Evolutionary conservation across 2,329 filamentous ascomycete species (phyloP).

Genomic region (Fusarium sp.): DNA sequence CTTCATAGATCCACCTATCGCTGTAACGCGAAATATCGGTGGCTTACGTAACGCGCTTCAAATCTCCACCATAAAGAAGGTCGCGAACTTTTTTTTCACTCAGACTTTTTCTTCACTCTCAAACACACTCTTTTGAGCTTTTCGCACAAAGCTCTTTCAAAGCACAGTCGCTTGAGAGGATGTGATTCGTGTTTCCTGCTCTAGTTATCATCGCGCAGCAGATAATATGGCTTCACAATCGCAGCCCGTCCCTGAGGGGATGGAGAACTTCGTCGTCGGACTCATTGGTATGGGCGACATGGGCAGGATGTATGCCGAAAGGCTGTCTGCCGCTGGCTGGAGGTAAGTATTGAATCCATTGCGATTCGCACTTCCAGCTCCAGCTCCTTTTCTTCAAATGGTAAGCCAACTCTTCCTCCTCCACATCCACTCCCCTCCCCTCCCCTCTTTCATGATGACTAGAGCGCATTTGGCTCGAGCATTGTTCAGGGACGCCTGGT

Average conservation of each 20-base stretch:
- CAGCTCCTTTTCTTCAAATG: slow-evolving; percentile 18
- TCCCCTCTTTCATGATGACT: slow-evolving; percentile 82
- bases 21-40: slow-evolving; percentile 30
- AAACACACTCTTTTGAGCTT: slow-evolving; percentile 22
- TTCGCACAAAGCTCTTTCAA: slow-evolving; percentile 14
- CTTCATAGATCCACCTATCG: slow-evolving; percentile 36
- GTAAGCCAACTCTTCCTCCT: slow-evolving; percentile 34
- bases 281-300: slow-evolving; percentile 99
- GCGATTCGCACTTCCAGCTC: slow-evolving; percentile 17
- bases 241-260: slow-evolving; percentile 50
- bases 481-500: slow-evolving; percentile 72
- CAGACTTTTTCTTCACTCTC: slow-evolving; percentile 19
- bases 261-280: slow-evolving; percentile 81
- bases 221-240: slow-evolving; percentile 43
- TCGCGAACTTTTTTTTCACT: slow-evolving; percentile 36
- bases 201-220: slow-evolving; percentile 36
- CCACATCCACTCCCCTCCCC: background rate
- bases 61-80: slow-evolving; percentile 37
- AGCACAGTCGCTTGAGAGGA: slow-evolving; percentile 33
- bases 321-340: slow-evolving; percentile 91
- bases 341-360: slow-evolving; percentile 66
- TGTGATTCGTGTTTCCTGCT: slow-evolving; percentile 41
- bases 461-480: slow-evolving; percentile 99
- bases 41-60: slow-evolving; percentile 32
- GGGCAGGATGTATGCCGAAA: slow-evolving; percentile 97